Conservation (phyloP, 2,329 filamentous ascomycete genomes). For the Elsinoe ampelina region DNA sequence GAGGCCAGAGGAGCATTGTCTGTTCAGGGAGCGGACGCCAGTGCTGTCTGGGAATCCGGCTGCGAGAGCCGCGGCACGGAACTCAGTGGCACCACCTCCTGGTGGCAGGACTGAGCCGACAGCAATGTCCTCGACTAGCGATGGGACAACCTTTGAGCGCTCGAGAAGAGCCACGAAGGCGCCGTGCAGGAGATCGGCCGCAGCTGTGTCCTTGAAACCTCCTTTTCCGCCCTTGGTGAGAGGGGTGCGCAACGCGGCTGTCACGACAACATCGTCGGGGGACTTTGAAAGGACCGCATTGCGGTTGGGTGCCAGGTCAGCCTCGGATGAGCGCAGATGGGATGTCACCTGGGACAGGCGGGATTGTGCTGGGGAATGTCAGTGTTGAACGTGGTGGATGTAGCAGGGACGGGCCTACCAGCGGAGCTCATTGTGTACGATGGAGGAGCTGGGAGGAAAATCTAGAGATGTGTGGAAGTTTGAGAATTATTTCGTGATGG, state of each 20-base stretch:
- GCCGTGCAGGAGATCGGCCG: constrained; percentile 75
- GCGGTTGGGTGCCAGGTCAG: constrained; percentile 30
- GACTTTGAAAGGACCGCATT: constrained; percentile 42
- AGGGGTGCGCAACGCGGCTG: constrained; percentile 80
- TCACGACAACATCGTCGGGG: constrained; percentile 72
- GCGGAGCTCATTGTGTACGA: not conserved
- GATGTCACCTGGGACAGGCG: constrained; percentile 51
- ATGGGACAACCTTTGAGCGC: constrained; percentile 80
- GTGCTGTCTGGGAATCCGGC: constrained; percentile 82
- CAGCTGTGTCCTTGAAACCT: constrained; percentile 87
- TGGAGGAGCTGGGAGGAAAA: not conserved
- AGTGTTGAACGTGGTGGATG: not conserved
- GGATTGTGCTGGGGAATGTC: constrained; percentile 39
- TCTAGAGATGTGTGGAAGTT: not conserved
- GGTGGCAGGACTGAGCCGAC: constrained; percentile 87
- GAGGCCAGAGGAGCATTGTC: constrained; percentile 88
- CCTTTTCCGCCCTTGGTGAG: constrained; percentile 91
- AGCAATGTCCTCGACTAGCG: constrained; percentile 80
- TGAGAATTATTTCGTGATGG: not conserved
- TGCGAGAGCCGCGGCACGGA: constrained; percentile 81
- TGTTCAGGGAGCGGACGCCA: constrained; percentile 80
- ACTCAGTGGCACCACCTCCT: constrained; percentile 91
- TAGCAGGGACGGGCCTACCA: not conserved
- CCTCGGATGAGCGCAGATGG: constrained; percentile 41
- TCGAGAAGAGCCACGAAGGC: constrained; percentile 73